Evolutionary conservation across 2,329 filamentous ascomycete genomes (phyloP).

Genomic region (Hypoxylon sp.): DNA sequence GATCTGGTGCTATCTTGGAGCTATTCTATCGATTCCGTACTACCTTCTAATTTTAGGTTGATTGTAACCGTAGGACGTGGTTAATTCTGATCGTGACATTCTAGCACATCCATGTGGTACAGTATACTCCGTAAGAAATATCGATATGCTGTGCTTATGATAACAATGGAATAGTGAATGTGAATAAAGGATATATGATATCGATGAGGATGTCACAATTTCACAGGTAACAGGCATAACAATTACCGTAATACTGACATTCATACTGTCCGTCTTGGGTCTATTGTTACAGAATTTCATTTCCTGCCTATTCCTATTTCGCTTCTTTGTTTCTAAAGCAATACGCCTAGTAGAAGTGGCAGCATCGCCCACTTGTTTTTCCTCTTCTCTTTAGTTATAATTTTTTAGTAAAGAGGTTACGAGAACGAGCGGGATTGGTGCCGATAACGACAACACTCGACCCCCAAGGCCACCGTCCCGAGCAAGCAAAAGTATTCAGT

Average conservation of each 20-base stretch:
- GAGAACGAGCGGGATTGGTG: too few species aligned
- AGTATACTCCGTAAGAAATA: too few species aligned
- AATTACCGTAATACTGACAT: constrained; percentile 7
- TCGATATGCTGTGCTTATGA: too few species aligned
- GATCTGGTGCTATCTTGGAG: background rate
- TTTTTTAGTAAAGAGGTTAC: too few species aligned
- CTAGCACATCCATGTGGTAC: too few species aligned
- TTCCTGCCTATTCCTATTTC: constrained; percentile 21
- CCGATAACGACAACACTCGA: background rate
- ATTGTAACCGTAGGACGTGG: background rate
- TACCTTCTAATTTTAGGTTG: background rate
- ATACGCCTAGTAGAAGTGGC: constrained; percentile 8
- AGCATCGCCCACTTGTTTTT: constrained; percentile 5
- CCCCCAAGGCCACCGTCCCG: background rate
- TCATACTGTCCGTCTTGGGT: constrained; percentile 16
- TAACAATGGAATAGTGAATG: too few species aligned
- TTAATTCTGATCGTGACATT: background rate
- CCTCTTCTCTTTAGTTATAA: background rate
- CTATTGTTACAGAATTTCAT: constrained; percentile 25
- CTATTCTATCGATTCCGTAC: background rate
- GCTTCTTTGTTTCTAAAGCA: constrained; percentile 20
- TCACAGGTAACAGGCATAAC: too few species aligned
- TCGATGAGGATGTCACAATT: too few species aligned
- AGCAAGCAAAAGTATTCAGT: background rate
- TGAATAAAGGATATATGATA: too few species aligned